phyloP scores from a whole-genome alignment of 805 yeast genomes.

The Starmera dryadoides region DNA sequence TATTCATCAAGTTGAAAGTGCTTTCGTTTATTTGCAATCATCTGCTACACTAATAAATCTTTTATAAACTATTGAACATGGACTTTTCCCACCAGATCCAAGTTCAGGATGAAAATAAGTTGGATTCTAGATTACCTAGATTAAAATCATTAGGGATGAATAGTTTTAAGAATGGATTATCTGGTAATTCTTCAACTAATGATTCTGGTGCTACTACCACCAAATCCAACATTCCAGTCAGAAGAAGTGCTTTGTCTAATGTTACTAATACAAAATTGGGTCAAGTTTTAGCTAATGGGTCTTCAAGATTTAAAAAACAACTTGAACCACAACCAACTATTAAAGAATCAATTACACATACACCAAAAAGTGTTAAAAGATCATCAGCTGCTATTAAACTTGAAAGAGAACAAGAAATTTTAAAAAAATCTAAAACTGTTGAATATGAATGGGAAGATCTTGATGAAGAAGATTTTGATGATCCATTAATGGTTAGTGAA shows the following conservation, averaged over 20 bases:
- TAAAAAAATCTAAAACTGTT: constrained; percentile 16
- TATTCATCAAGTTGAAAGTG: too few species aligned
- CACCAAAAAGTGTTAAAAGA: constrained; percentile 30
- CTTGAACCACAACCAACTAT: not conserved
- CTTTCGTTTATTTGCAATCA: too few species aligned
- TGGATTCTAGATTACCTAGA: not conserved
- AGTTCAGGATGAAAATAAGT: not conserved
- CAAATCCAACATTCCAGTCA: constrained; percentile 19
- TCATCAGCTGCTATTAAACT: constrained; percentile 26
- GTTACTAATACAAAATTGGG: constrained; percentile 23
- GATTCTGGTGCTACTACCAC: not conserved
- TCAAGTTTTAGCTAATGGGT: too few species aligned
- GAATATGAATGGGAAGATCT: constrained; percentile 60
- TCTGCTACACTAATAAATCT: too few species aligned
- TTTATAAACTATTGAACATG: too few species aligned
- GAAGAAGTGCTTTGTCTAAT: constrained; percentile 21
- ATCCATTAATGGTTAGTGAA: constrained; percentile 89
- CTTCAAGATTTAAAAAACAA: not conserved
- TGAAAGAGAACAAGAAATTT: constrained; percentile 2
- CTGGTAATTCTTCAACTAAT: constrained; percentile 1
- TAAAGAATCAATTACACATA: not conserved
- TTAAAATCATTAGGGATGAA: constrained; percentile 15
- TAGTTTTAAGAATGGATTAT: constrained; percentile 4
- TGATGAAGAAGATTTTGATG: constrained; percentile 73
- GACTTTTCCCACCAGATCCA: not conserved